A percentile compares a stretch with the other conserved stretches of the same genome.
Evolutionary conservation across 2,329 filamentous ascomycete species (phyloP).

Genomic region (Capronia coronata): DNA sequence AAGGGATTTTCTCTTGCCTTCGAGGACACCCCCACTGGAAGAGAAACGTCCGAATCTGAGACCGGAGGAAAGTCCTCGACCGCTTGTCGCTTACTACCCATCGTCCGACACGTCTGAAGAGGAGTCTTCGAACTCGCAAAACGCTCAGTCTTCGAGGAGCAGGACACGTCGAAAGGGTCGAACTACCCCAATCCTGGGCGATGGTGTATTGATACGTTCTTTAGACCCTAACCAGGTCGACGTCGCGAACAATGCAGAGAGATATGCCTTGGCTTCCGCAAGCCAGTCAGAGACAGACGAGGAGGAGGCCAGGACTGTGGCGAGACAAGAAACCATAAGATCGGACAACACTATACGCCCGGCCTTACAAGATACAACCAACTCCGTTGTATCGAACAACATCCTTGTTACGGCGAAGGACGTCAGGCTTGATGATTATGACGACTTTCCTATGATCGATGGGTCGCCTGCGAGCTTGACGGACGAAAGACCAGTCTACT

Average conservation of each 20-base stretch:
- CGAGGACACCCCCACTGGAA: constrained; percentile 35
- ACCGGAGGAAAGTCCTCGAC: constrained; percentile 32
- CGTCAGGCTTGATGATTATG: too few relatives aligned
- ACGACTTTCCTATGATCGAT: constrained; percentile 21
- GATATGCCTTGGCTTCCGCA: constrained; percentile 44
- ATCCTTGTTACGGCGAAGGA: too few relatives aligned
- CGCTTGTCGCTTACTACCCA: constrained; percentile 26
- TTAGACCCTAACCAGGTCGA: constrained; percentile 61
- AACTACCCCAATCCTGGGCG: constrained; percentile 45
- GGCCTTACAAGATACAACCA: not conserved
- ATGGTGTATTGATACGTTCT: constrained; percentile 60
- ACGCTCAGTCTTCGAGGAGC: constrained; percentile 16
- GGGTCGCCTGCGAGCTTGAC: constrained; percentile 2
- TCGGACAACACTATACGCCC: not conserved
- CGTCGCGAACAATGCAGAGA: constrained; percentile 54
- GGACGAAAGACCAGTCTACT: not conserved
- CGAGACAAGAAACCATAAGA: not conserved
- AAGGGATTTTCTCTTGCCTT: constrained; percentile 14
- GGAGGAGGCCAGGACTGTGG: constrained; percentile 36
- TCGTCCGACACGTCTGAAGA: constrained; percentile 23
- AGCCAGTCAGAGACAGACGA: constrained; percentile 42
- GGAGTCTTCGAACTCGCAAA: constrained; percentile 9
- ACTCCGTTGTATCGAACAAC: not conserved
- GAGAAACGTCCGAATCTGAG: constrained; percentile 32
- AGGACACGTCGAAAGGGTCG: constrained; percentile 30